Evolutionary conservation across 495 filamentous ascomycete species (phyloP), one percentile per base, ranked within the genome.

Genomic region (Aspergillus nanangensis): DNA sequence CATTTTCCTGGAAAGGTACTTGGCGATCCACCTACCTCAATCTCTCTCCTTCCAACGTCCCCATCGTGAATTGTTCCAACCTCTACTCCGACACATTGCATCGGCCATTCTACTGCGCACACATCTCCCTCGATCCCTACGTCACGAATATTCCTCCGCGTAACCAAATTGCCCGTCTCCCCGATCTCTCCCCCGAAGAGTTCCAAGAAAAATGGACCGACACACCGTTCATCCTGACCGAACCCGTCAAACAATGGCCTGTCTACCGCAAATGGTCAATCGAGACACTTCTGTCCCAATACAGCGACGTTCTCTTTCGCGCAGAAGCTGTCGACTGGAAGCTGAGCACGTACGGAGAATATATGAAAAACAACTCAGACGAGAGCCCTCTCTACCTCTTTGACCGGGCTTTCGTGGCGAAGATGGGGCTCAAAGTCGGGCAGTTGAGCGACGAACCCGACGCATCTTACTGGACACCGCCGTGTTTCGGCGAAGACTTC

Each of bases 281-380:
- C 15, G 72, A 85, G 5, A 64, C 66, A 9, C 67, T 98, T 2
- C 66, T 85, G 0, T 56, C 67, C 18, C 70, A 75, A 42, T 90
- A 92, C 58, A 72, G 78, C 3, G 69, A 83, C 39, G 69, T 81
- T 9, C 67, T 70, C 25, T 97, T 98, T 65, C 79, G 88, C 34
- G 93, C 92, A 3, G 93, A 98, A 71, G 87, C 91, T 5, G 90
- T 98, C 9, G 88, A 96, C 58, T 98, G 93, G 93, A 74, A 83
- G 1, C 75, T 96, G 35, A 66, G 72, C 5, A 84, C 81, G 5
- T 98, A 98, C 62, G 71, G 80, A 21, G 74, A 84, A 37, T 98
- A 98, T 62, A 88, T 96, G 88, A 65, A 71, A 14, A 78, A 94
- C 58, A 90, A 75, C 64, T 66, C 68, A 19, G 93, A 98, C 48